Evolutionary conservation across 2,329 filamentous ascomycete genomes (phyloP).

Genomic region (Tolypocladium endophyticum): DNA sequence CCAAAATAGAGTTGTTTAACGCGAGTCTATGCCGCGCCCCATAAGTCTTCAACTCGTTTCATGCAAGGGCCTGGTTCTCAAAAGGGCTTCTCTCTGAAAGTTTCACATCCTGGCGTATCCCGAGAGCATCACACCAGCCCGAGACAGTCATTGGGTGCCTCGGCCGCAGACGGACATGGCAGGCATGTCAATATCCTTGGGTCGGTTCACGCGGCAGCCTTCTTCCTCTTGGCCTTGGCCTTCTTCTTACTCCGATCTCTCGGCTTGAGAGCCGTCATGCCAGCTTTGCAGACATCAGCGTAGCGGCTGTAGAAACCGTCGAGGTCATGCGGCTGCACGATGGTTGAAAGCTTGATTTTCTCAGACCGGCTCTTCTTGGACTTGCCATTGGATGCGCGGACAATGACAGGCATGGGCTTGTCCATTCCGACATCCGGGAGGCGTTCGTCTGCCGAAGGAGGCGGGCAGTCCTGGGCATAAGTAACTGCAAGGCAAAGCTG

Average conservation of each 20-base stretch:
- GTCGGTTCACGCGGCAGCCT: conserved; percentile 20
- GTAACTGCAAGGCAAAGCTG: conserved; percentile 23
- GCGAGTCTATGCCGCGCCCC: not conserved
- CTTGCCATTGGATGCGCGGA: conserved; percentile 78
- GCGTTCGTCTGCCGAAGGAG: conserved; percentile 34
- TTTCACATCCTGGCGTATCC: not conserved
- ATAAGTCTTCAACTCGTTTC: not conserved
- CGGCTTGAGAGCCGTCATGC: conserved; percentile 86
- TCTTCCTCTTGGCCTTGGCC: conserved; percentile 67
- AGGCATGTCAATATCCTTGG: not conserved
- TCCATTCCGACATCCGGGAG: conserved; percentile 50
- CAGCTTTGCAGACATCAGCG: conserved; percentile 80
- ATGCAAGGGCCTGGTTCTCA: not conserved
- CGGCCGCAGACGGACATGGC: not conserved
- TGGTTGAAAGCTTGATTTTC: conserved; percentile 69
- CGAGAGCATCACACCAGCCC: not conserved
- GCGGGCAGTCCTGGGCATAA: conserved; percentile 30
- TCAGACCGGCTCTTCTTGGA: conserved; percentile 42
- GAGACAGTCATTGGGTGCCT: not conserved
- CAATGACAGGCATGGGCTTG: conserved; percentile 58
- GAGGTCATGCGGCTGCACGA: conserved; percentile 66
- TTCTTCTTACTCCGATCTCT: conserved; percentile 82
- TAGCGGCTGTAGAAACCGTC: conserved; percentile 77
- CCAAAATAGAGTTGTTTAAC: not conserved
- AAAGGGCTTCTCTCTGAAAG: not conserved